A percentile compares a stretch with the other conserved stretches of the same genome.
Conservation (phyloP, 169 alveolate species). For the Ichthyophthirius multifiliis region DNA sequence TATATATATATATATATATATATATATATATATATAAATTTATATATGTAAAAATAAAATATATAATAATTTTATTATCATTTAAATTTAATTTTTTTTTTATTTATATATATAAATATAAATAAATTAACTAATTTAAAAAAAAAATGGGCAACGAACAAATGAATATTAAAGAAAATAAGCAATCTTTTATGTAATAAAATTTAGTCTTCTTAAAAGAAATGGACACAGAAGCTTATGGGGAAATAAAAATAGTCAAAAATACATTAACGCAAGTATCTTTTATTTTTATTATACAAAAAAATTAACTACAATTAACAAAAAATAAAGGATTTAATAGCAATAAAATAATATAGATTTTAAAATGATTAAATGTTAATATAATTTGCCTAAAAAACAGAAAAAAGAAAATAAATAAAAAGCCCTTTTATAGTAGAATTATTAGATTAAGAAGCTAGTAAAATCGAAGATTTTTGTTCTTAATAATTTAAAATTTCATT, state of each 20-base stretch:
- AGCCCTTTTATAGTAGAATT: background rate
- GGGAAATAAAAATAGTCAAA: background rate
- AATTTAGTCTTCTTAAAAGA: background rate
- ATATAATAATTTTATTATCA: no score
- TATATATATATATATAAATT: no score
- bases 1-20: no score
- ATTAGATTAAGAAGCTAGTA: background rate
- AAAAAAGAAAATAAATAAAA: background rate
- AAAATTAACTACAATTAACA: no score
- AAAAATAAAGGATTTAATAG: background rate
- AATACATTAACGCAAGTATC: background rate
- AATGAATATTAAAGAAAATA: background rate
- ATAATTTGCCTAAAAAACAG: background rate
- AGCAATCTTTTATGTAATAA: background rate
- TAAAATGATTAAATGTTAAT: background rate
- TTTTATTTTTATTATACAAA: no score
- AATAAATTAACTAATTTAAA: background rate
- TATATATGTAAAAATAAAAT: no score
- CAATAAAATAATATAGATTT: background rate
- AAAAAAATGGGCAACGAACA: background rate
- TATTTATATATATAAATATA: no score
- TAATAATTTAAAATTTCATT: background rate
- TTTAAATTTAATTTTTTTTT: no score
- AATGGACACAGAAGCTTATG: background rate
- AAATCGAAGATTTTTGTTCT: background rate